Conservation (phyloP, 768 basidiomycete species). For the Leccinum disarticulatum region DNA sequence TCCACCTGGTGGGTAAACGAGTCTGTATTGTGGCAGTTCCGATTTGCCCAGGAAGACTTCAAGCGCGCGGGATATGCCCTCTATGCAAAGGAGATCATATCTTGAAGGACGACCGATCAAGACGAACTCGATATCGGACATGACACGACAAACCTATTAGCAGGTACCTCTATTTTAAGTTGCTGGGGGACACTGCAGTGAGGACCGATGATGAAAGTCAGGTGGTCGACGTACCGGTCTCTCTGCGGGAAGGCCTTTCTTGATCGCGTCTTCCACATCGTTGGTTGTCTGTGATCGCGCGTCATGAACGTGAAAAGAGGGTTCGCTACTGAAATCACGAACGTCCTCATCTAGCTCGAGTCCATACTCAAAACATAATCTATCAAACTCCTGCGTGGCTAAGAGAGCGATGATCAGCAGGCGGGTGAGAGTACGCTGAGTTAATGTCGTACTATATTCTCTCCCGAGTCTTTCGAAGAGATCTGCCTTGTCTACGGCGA, state of each 20-base stretch:
- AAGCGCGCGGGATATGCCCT: constrained; percentile 89
- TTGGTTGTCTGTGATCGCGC: constrained; percentile 70
- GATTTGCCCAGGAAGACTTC: constrained; percentile 76
- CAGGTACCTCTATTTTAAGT: constrained; percentile 98
- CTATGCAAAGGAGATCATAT: constrained; percentile 97
- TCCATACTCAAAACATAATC: constrained; percentile 95
- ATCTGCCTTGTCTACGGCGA: constrained; percentile 94
- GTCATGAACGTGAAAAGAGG: constrained; percentile 1
- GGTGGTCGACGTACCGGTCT: constrained; percentile 59
- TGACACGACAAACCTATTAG: constrained; percentile 68
- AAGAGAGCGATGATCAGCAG: constrained; percentile 16
- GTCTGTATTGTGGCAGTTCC: constrained; percentile 68
- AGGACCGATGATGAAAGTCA: constrained; percentile 1
- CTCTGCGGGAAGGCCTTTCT: constrained; percentile 82
- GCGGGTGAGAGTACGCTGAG: constrained; percentile 5
- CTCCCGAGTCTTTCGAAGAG: constrained; percentile 85
- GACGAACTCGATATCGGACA: not conserved
- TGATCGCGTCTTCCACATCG: constrained; percentile 78
- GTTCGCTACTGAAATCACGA: constrained; percentile 29
- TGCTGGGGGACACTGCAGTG: constrained; percentile 50
- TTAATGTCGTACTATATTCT: constrained; percentile 63
- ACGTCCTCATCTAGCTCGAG: constrained; percentile 98
- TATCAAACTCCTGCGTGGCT: constrained; percentile 96
- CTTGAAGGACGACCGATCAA: constrained; percentile 39
- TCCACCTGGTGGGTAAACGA: constrained; percentile 70